phyloP scores from a whole-genome alignment of 495 filamentous ascomycete species.

The Trypethelium eluteriae region DNA sequence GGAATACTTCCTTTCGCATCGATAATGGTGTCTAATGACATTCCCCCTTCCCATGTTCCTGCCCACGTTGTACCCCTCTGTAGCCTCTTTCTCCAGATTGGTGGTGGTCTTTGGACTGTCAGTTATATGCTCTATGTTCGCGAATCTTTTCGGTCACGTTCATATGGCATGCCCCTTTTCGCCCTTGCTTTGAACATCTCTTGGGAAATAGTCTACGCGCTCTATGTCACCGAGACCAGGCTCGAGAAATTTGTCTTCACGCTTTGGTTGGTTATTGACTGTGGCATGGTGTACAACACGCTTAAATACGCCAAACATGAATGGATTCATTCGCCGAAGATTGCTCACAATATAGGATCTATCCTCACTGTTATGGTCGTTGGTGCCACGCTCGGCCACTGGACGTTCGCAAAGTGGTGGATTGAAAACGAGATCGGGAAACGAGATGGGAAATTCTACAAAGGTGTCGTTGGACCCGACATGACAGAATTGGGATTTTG shows the following conservation, averaged over 20 bases:
- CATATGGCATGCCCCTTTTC: constrained; percentile 43
- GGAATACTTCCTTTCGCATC: not conserved
- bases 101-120: constrained; percentile 38
- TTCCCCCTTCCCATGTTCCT: constrained; percentile 34
- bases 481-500: constrained; percentile 43
- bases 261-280: constrained; percentile 40
- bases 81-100: constrained; percentile 36
- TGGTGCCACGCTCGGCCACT: constrained; percentile 31
- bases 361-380: constrained; percentile 29
- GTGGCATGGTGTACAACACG: constrained; percentile 36
- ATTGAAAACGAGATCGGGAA: constrained; percentile 33
- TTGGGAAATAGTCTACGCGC: constrained; percentile 40
- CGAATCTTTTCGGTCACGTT: constrained; percentile 34
- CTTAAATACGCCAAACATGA: constrained; percentile 34
- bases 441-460: constrained; percentile 35
- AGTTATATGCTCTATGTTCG: constrained; percentile 39
- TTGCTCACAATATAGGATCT: constrained; percentile 34
- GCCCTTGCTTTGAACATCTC: constrained; percentile 40
- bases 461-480: constrained; percentile 34
- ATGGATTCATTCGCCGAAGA: constrained; percentile 33
- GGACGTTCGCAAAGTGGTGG: constrained; percentile 37
- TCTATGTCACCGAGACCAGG: constrained; percentile 36
- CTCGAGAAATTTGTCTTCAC: constrained; percentile 38
- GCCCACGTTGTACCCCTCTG: constrained; percentile 33
- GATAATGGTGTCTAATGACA: constrained; percentile 39